Evolutionary conservation across 2,329 filamentous ascomycete species (phyloP), one percentile per base, ranked within the genome.

Genomic region (Arthrocladium fulminans): DNA sequence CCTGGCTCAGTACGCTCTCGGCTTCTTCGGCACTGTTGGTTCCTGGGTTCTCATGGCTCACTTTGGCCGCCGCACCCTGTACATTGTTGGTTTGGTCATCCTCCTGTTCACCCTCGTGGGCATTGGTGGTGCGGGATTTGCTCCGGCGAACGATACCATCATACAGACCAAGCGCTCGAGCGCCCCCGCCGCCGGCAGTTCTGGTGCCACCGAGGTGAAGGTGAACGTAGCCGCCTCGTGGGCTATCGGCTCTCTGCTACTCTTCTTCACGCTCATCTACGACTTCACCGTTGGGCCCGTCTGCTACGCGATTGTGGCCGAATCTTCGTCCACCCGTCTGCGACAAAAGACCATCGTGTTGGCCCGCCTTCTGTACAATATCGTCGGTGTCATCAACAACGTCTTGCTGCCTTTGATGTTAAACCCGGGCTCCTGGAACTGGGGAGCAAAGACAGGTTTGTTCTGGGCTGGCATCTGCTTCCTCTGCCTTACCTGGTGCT

Each of bases 1-100:
- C 0, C 67, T 83, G 44, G 80, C 79, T 38, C 75, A 81, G 61
- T 81, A 81, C 51, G 77, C 70, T 41, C 80, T 84, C 59, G 73
- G 71, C 9, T 69, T 73, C 48, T 59, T 74, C 3, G 74, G 73
- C 2, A 76, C 73, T 0, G 62, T 70, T 0, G 62, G 65, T 1
- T 74, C 73, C 2, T 77, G 74, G 73, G 57, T 62, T n/a, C 45
- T 66, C 6, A 63, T 68, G 59, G 43, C 49, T 1, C 55, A 55
- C 17, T 54, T 64, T 8, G 68, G 68, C 9, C 65, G 68, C 6
- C 62, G 67, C 4, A 63, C 60, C 3, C 51, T 70, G 2, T 69
- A 66, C 48, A 44, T 69, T 6, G 56, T 40, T 2, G 62, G 62
- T 0, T 44, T 66, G 42, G 57, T 47, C 9, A 50, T 60, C 24